A percentile compares a stretch with the other conserved stretches of the same genome.
These are phyloP conservation scores for Verbena officinalis DNA, from an alignment of 257 asterid genomes.

Conservation along the genomic window DNA sequence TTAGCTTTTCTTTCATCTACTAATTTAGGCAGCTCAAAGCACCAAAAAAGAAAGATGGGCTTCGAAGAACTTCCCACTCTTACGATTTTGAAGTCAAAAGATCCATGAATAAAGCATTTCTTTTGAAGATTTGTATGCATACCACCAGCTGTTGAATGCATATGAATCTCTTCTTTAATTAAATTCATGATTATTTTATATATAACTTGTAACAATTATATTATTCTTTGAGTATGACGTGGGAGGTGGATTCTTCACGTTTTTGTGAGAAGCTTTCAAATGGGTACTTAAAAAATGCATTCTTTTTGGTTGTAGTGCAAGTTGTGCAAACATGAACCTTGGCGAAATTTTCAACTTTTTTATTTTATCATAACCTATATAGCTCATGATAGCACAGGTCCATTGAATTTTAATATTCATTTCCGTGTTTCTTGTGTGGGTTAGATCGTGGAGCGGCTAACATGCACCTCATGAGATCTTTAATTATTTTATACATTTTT, in stretches of 20 bases:
- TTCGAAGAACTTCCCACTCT: background rate
- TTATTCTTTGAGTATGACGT: constrained; percentile 24
- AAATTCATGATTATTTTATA: background rate
- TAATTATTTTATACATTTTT: constrained; percentile 24
- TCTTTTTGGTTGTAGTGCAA: constrained; percentile 7
- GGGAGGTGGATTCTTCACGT: constrained; percentile 44
- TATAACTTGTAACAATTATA: background rate
- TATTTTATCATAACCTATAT: background rate
- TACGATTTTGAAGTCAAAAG: constrained; percentile 4
- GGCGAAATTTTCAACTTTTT: constrained; percentile 3
- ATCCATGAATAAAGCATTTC: background rate
- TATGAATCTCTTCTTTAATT: constrained; percentile 7
- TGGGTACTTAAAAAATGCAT: constrained; percentile 18
- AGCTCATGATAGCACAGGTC: constrained; percentile 14
- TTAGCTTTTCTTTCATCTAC: background rate
- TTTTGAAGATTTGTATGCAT: background rate
- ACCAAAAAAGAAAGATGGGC: background rate
- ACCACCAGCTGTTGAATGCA: constrained; percentile 27
- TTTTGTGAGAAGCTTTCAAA: constrained; percentile 36
- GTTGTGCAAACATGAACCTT: constrained; percentile 2
- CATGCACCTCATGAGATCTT: constrained; percentile 51
- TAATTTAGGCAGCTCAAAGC: background rate
- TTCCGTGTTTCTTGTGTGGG: constrained; percentile 36
- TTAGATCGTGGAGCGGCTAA: constrained; percentile 38
- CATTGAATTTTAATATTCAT: constrained; percentile 19